These are phyloP conservation scores for Collybia mongolica DNA, from an alignment of 768 basidiomycete species.

Conservation along the genomic window DNA sequence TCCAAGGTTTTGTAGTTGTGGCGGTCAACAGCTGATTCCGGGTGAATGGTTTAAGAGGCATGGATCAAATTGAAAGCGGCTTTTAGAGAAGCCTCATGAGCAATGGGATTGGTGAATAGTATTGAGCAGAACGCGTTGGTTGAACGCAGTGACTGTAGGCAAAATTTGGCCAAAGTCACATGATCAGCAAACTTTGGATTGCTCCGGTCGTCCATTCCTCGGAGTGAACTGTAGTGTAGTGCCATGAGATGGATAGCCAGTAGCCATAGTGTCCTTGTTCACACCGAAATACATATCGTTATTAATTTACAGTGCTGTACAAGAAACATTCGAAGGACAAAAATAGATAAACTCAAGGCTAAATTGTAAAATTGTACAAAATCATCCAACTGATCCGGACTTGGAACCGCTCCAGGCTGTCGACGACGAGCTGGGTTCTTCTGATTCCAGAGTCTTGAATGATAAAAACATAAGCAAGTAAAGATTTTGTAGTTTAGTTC, in stretches of 20 bases:
- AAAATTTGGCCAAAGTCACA: slow-evolving; percentile 1
- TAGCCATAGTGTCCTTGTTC: background rate
- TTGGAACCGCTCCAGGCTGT: slow-evolving; percentile 45
- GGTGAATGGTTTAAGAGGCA: slow-evolving; percentile 32
- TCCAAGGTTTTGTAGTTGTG: slow-evolving; percentile 54
- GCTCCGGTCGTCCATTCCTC: no score
- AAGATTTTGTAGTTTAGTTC: background rate
- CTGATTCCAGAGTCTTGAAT: slow-evolving; percentile 72
- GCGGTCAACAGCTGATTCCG: slow-evolving; percentile 40
- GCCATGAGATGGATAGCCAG: no score
- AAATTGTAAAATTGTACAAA: background rate
- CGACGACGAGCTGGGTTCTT: slow-evolving; percentile 69
- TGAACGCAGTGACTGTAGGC: background rate
- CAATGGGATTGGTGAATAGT: no score
- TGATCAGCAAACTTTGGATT: background rate
- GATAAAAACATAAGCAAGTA: slow-evolving; percentile 2
- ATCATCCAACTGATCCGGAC: slow-evolving; percentile 9
- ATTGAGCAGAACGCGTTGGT: no score
- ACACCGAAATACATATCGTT: background rate
- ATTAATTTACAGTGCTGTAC: no score
- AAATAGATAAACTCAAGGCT: no score
- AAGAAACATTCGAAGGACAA: no score
- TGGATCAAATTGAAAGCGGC: slow-evolving; percentile 5
- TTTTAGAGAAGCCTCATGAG: background rate
- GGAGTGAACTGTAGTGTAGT: no score